Conservation (phyloP, 2,329 filamentous ascomycete species). For the Hortaea sp. region DNA sequence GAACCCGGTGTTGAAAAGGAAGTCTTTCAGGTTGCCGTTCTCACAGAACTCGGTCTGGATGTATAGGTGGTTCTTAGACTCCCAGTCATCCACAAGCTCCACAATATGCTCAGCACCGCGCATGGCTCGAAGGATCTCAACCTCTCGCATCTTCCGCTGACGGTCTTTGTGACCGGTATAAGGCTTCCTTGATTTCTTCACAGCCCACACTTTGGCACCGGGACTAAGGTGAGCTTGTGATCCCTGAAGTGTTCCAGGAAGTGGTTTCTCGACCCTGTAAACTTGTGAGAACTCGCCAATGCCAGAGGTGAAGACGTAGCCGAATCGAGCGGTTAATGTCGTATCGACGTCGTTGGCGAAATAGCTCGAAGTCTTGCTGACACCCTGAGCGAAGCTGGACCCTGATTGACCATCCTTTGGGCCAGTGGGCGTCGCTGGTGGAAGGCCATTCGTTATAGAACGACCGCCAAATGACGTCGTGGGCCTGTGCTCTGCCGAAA, state of each 20-base stretch:
- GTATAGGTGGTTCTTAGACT: constrained; percentile 74
- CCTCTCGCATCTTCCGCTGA: constrained; percentile 75
- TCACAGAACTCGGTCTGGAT: constrained; percentile 98
- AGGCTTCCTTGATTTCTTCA: constrained; percentile 83
- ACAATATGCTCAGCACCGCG: constrained; percentile 76
- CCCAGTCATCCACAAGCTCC: constrained; percentile 78
- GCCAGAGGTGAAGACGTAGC: constrained; percentile 69
- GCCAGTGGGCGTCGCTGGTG: constrained; percentile 75
- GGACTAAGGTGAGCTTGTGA: constrained; percentile 5
- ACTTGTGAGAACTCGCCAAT: constrained; percentile 91
- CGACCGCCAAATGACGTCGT: constrained; percentile 29
- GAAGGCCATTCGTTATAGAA: constrained; percentile 35
- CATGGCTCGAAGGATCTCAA: constrained; percentile 66
- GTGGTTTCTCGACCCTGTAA: constrained; percentile 59
- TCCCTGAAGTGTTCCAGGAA: constrained; percentile 14
- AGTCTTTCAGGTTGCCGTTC: constrained; percentile 79
- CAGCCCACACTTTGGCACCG: constrained; percentile 57
- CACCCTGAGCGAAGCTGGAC: constrained; percentile 41
- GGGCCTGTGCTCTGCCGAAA: constrained; percentile 51
- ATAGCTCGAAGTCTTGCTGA: constrained; percentile 48
- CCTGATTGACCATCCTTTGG: constrained; percentile 49
- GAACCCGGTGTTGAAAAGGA: constrained; percentile 70
- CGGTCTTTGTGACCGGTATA: constrained; percentile 71
- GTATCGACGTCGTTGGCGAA: constrained; percentile 67
- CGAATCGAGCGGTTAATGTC: constrained; percentile 64